phyloP scores from a whole-genome alignment of 768 basidiomycete species.

The Amanita phalloides region DNA sequence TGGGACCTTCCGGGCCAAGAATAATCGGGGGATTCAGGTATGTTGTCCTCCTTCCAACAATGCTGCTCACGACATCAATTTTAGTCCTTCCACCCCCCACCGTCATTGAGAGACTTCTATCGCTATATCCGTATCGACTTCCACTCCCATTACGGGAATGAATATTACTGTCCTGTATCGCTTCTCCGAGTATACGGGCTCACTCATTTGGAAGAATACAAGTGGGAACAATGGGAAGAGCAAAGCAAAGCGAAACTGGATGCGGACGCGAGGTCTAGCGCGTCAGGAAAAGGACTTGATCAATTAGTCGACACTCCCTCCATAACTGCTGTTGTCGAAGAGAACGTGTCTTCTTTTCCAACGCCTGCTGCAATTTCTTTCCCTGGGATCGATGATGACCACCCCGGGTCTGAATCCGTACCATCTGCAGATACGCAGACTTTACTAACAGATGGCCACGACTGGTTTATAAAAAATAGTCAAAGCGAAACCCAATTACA shows the following conservation, averaged over 20 bases:
- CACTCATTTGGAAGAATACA: slow-evolving; percentile 94
- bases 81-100: slow-evolving; percentile 71
- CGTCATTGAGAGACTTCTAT: slow-evolving; percentile 74
- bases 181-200: slow-evolving; percentile 90
- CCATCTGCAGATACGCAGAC: not conserved
- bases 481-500: not conserved
- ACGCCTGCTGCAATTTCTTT: not conserved
- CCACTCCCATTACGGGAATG: slow-evolving; percentile 83
- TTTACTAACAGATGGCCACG: not conserved
- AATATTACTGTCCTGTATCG: slow-evolving; percentile 94
- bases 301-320: not conserved
- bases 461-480: not conserved
- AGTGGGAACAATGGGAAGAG: slow-evolving; percentile 78
- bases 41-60: slow-evolving; percentile 14
- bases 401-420: not conserved
- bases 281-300: not conserved
- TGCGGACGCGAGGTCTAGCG: not conserved
- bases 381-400: not conserved
- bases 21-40: slow-evolving; percentile 86
- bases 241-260: slow-evolving; percentile 43
- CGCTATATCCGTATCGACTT: slow-evolving; percentile 93
- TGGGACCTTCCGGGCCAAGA: slow-evolving; percentile 79
- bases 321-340: not conserved
- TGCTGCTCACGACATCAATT: not conserved
- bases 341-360: not conserved